phyloP scores from a whole-genome alignment of 2,329 filamentous ascomycete genomes.

The Fusarium albidum region DNA sequence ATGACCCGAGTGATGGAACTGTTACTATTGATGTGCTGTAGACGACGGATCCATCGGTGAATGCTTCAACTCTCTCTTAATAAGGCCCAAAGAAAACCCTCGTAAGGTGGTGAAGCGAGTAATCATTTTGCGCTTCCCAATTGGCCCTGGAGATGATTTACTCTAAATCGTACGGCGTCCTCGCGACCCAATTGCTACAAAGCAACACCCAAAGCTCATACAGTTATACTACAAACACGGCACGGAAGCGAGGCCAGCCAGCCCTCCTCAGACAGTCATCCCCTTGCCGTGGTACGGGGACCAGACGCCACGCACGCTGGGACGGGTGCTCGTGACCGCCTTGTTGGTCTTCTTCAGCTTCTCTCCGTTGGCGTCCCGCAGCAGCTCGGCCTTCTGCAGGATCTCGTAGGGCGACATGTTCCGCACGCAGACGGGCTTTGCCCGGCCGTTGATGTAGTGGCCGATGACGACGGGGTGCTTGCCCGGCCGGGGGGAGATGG shows the following conservation, averaged over 20 bases:
- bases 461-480: slow-evolving; percentile 90
- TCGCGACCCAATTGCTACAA: slow-evolving; percentile 42
- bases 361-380: slow-evolving; percentile 79
- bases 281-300: slow-evolving; percentile 73
- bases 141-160: slow-evolving; percentile 31
- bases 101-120: slow-evolving; percentile 5
- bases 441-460: slow-evolving; percentile 89
- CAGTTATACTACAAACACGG: slow-evolving; percentile 42
- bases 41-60: neutral
- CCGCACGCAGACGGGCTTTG: slow-evolving; percentile 87
- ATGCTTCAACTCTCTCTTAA: no score
- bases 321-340: slow-evolving; percentile 69
- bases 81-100: neutral
- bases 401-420: slow-evolving; percentile 86
- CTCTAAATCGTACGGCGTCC: slow-evolving; percentile 40
- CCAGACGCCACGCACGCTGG: slow-evolving; percentile 75
- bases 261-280: slow-evolving; percentile 56
- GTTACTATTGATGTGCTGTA: neutral
- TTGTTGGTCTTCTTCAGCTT: slow-evolving; percentile 72
- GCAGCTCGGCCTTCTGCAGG: slow-evolving; percentile 76
- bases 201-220: slow-evolving; percentile 36
- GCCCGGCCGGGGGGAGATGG: slow-evolving; percentile 86
- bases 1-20: slow-evolving; percentile 29
- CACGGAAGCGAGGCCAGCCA: slow-evolving; percentile 9
- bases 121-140: slow-evolving; percentile 25